Evolutionary conservation across 129 eudicot species (phyloP), one percentile per base, ranked within the genome.

Genomic region (Chrysanthemum makinoi): DNA sequence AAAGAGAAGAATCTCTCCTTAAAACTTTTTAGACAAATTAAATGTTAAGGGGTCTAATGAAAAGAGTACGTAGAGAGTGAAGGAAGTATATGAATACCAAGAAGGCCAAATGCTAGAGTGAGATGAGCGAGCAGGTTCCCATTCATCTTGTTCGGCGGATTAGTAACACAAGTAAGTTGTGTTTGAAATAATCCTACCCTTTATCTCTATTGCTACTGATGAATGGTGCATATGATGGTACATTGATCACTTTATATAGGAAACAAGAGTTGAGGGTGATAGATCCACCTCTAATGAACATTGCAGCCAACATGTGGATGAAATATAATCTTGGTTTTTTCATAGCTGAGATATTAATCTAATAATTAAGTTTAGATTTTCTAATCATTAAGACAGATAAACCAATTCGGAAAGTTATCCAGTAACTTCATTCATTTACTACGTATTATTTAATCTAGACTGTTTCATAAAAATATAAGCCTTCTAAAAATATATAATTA

Each of bases 31-130:
- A 35, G 46, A 39, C 46, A 39, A 39, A 39, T 39, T 6, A 6
- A 8, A 7, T 7, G 46, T 7, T 39, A 39, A 6, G n/a, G 10
- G 6, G 1, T 24, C 22, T 14, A 22, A 15, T 13, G 18, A n/a
- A 26, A 7, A 22, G 50, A 68, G 20, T 12, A 46, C 12, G 6
- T 20, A 22, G 47, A 15, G 49, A 26, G 28, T 60, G 76, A 47
- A 72, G 47, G 57, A 24, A 72, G 12, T 48, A 51, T 10, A 63
- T 35, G 20, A 15, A 54, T 77, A 77, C 81, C 81, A 70, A 77
- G 81, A 77, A 77, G 72, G 51, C 81, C 81, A 46, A 77, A 71
- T 63, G 81, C 77, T 17, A 77, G 77, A 77, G 77, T 77, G 46
- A 77, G 76, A 19, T 77, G 77, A 70, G 72, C 72, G 0, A 22